These are phyloP conservation scores for Pseudomicrostroma phylloplanum DNA, from an alignment of 1,284 basidiomycete species.

Conservation along the genomic window DNA sequence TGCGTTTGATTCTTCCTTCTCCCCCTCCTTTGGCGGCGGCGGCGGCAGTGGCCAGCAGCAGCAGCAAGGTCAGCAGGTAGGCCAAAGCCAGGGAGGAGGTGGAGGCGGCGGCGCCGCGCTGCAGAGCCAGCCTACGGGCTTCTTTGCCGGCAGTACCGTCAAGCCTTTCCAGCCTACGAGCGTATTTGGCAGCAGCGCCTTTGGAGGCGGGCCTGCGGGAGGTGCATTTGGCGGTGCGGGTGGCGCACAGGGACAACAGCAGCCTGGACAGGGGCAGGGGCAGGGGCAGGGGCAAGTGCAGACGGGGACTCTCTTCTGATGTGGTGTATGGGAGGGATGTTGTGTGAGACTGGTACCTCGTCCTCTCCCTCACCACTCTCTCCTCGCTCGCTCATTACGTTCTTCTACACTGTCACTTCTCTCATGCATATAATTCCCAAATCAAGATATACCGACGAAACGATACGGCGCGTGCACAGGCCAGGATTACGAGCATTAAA, in stretches of 20 bases:
- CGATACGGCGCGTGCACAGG: no score
- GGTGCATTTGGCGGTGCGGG: no score
- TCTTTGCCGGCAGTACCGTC: slow-evolving; percentile 24
- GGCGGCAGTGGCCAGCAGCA: slow-evolving; percentile 5
- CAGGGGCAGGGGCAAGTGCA: slow-evolving; percentile 10
- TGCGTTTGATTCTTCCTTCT: background rate
- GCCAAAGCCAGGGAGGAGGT: slow-evolving; percentile 3
- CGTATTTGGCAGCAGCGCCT: slow-evolving; percentile 32
- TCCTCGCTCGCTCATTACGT: no score
- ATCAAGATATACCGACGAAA: no score
- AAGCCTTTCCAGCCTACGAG: slow-evolving; percentile 45
- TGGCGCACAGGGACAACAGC: background rate
- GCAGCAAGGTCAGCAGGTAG: background rate
- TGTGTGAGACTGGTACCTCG: no score
- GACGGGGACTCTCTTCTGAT: slow-evolving; percentile 5
- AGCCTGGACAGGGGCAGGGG: slow-evolving; percentile 6
- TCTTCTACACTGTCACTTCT: no score
- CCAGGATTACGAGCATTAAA: no score
- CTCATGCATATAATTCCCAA: no score
- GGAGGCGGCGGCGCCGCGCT: slow-evolving; percentile 7
- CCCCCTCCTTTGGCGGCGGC: background rate
- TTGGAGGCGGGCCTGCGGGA: no score
- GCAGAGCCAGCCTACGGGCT: slow-evolving; percentile 32
- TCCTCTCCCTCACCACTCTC: no score
- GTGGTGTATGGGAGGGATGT: no score